Evolutionary conservation across 108 stramenopile genomes (phyloP).

Genomic region (Schizochytrium sp.): DNA sequence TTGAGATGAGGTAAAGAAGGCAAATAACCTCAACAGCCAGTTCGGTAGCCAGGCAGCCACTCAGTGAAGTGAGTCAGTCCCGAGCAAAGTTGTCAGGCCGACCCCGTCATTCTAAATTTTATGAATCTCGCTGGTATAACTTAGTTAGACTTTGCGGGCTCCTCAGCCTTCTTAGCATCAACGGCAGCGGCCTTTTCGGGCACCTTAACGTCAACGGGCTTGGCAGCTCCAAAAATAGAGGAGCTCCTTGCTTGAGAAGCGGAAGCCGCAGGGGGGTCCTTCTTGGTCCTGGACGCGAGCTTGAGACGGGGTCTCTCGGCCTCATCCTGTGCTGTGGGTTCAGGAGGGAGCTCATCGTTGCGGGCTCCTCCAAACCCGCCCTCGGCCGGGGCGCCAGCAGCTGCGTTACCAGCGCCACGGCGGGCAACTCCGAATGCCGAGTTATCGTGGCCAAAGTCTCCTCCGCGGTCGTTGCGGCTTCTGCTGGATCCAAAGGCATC

Average conservation of each 20-base stretch:
- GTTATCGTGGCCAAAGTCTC: constrained; percentile 38
- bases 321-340: constrained; percentile 58
- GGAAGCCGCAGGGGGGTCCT: constrained; percentile 17
- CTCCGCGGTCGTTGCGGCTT: constrained; percentile 10
- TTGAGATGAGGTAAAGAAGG: not conserved
- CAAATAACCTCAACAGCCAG: not conserved
- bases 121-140: not conserved
- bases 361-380: constrained; percentile 20
- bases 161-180: not conserved
- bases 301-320: constrained; percentile 43
- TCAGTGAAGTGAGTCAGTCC: not conserved
- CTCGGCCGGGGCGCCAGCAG: not conserved
- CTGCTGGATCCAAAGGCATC: constrained; percentile 19
- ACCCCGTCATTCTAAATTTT: not conserved
- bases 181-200: not conserved
- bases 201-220: constrained; percentile 25
- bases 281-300: constrained; percentile 24
- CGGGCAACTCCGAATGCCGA: constrained; percentile 17
- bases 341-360: constrained; percentile 1
- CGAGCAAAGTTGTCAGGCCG: not conserved
- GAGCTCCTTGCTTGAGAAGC: not conserved
- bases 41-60: not conserved
- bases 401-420: constrained; percentile 8
- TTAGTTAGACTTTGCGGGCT: not conserved
- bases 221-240: constrained; percentile 26